These are phyloP conservation scores for Saturnispora galanensis DNA, from an alignment of 805 yeast genomes.

Conservation along the genomic window DNA sequence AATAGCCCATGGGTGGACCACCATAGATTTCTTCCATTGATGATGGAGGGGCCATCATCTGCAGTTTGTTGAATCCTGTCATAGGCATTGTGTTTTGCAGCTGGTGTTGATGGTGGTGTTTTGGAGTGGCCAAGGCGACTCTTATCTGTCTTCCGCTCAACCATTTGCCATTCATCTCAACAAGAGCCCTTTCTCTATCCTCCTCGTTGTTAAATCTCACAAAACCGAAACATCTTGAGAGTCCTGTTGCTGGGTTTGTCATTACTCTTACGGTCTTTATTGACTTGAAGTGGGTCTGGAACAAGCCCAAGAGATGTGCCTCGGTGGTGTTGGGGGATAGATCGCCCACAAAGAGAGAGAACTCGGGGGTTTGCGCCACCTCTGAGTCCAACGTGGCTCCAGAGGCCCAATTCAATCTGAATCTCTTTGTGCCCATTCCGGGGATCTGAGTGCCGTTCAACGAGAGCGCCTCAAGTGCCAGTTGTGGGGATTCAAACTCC, in stretches of 20 bases:
- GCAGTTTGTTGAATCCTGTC: no score
- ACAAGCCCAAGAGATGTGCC: slow-evolving; percentile 63
- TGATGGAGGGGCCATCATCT: slow-evolving; percentile 13
- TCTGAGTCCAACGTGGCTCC: slow-evolving; percentile 70
- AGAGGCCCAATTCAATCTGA: slow-evolving; percentile 76
- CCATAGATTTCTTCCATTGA: slow-evolving; percentile 8
- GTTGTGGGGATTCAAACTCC: slow-evolving; percentile 59
- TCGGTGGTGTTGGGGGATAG: slow-evolving; percentile 70
- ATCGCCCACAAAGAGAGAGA: slow-evolving; percentile 75
- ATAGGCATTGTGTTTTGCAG: slow-evolving; percentile 2
- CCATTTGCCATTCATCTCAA: slow-evolving; percentile 73
- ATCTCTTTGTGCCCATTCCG: slow-evolving; percentile 46
- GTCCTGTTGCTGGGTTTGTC: slow-evolving; percentile 76
- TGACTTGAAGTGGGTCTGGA: slow-evolving; percentile 55
- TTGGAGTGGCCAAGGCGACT: slow-evolving; percentile 73
- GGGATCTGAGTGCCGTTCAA: slow-evolving; percentile 61
- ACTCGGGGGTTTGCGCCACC: slow-evolving; percentile 66
- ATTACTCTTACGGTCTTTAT: slow-evolving; percentile 75
- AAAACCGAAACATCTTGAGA: slow-evolving; percentile 73
- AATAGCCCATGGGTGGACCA: slow-evolving; percentile 20
- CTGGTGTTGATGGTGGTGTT: slow-evolving; percentile 29
- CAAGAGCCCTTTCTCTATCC: slow-evolving; percentile 58
- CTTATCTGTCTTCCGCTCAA: slow-evolving; percentile 69
- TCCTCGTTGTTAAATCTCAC: slow-evolving; percentile 64
- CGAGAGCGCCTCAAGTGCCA: slow-evolving; percentile 58